Evolutionary conservation across 1,139 yeast species (phyloP).

Genomic region (Blastobotrys indianensis): DNA sequence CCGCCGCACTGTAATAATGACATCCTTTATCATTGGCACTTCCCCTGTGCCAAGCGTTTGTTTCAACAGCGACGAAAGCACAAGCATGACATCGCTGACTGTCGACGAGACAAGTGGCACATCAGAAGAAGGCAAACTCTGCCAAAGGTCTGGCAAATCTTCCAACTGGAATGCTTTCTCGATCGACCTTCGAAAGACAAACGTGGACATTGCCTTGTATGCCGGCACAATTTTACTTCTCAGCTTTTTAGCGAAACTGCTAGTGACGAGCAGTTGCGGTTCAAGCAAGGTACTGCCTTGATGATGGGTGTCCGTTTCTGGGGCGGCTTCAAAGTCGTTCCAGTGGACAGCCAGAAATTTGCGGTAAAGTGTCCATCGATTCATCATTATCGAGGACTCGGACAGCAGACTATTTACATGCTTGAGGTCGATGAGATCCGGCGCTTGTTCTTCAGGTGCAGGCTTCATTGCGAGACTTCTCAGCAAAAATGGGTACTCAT

Average conservation of each 20-base stretch:
- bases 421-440: slow-evolving; percentile 39
- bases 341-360: slow-evolving; percentile 67
- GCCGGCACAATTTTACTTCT: slow-evolving; percentile 49
- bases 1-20: slow-evolving; percentile 43
- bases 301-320: slow-evolving; percentile 3
- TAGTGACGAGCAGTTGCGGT: slow-evolving; percentile 44
- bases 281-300: slow-evolving; percentile 16
- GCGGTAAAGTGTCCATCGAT: slow-evolving; percentile 82
- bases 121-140: slow-evolving; percentile 35
- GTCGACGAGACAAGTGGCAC: slow-evolving; percentile 73
- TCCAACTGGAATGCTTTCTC: slow-evolving; percentile 80
- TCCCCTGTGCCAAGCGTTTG: slow-evolving; percentile 61
- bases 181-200: slow-evolving; percentile 69
- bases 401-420: slow-evolving; percentile 53
- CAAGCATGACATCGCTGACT: slow-evolving; percentile 76
- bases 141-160: slow-evolving; percentile 52
- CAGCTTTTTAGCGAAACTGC: slow-evolving; percentile 59
- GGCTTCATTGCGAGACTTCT: slow-evolving; percentile 26
- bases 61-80: slow-evolving; percentile 59
- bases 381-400: slow-evolving; percentile 71
- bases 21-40: slow-evolving; percentile 46
- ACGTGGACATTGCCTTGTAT: slow-evolving; percentile 57
- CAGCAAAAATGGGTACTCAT: slow-evolving; percentile 44
- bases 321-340: slow-evolving; percentile 37
- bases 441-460: slow-evolving; percentile 24